These are phyloP conservation scores for Sapria himalayana DNA, from an alignment of 345 rosid species.

Conservation along the genomic window DNA sequence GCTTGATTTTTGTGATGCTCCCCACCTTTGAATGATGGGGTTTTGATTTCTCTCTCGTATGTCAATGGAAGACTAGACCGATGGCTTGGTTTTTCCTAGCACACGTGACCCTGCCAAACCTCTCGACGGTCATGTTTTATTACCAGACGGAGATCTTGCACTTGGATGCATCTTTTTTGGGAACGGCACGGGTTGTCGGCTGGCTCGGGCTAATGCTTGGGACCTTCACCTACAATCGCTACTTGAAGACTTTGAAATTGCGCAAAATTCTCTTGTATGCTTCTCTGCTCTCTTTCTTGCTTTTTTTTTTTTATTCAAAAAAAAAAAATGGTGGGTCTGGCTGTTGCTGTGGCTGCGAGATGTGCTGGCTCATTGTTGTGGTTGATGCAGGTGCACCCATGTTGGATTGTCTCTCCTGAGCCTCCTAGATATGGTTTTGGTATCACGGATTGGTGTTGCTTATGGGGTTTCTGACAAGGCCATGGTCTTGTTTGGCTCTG, in stretches of 20 bases:
- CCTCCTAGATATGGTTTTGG: constrained; percentile 50
- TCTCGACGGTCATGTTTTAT: constrained; percentile 85
- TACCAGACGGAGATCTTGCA: constrained; percentile 82
- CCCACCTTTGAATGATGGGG: too few relatives aligned
- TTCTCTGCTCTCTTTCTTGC: too few relatives aligned
- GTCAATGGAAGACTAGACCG: constrained; percentile 43
- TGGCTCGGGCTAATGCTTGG: constrained; percentile 94
- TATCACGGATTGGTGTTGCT: constrained; percentile 31
- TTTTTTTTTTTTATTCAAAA: too few relatives aligned
- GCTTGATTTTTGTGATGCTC: too few relatives aligned
- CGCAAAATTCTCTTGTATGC: constrained; percentile 62
- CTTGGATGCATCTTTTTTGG: constrained; percentile 72
- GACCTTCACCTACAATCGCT: constrained; percentile 48
- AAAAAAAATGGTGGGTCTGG: too few relatives aligned
- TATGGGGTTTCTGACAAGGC: constrained; percentile 65
- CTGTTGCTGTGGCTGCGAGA: too few relatives aligned
- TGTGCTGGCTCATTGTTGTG: too few relatives aligned
- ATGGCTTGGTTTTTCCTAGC: constrained; percentile 97
- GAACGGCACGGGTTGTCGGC: constrained; percentile 73
- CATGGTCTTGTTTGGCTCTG: constrained; percentile 82
- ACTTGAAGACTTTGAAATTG: constrained; percentile 56
- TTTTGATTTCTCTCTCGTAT: too few relatives aligned
- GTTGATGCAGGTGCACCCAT: constrained; percentile 67
- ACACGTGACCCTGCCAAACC: constrained; percentile 67
- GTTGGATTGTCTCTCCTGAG: constrained; percentile 39